These are phyloP conservation scores for Achaetomiella virescens DNA, from an alignment of 495 filamentous ascomycete genomes.

Conservation along the genomic window DNA sequence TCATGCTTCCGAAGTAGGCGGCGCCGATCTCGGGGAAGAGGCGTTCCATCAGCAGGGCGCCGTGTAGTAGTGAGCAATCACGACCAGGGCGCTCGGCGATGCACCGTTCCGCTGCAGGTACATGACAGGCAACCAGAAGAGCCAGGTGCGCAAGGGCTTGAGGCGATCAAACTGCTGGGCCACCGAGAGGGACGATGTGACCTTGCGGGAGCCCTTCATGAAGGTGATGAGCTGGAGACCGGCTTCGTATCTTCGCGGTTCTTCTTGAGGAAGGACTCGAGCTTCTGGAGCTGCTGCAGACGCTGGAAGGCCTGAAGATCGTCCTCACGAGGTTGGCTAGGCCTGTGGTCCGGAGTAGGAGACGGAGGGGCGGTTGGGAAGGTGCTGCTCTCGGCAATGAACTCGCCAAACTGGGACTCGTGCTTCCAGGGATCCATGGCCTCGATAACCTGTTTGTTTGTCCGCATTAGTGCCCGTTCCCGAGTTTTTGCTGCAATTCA, in stretches of 20 bases:
- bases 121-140: slow-evolving; percentile 86
- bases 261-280: slow-evolving; percentile 65
- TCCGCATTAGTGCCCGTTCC: slow-evolving; percentile 26
- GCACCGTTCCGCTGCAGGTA: slow-evolving; percentile 53
- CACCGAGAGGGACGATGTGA: slow-evolving; percentile 64
- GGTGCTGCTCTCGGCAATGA: slow-evolving; percentile 69
- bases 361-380: slow-evolving; percentile 58
- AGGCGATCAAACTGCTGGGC: slow-evolving; percentile 84
- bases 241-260: slow-evolving; percentile 67
- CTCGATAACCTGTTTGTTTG: slow-evolving; percentile 62
- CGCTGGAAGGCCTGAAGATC: slow-evolving; percentile 61
- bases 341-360: slow-evolving; percentile 52
- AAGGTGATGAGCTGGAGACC: slow-evolving; percentile 75
- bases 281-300: slow-evolving; percentile 61
- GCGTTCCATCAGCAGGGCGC: slow-evolving; percentile 80
- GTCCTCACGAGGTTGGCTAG: slow-evolving; percentile 54
- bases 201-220: slow-evolving; percentile 67
- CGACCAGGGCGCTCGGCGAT: slow-evolving; percentile 63
- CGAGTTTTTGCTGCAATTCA: not conserved
- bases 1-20: slow-evolving; percentile 74
- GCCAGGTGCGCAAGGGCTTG: slow-evolving; percentile 78
- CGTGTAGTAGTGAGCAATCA: slow-evolving; percentile 88
- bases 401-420: slow-evolving; percentile 76
- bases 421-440: slow-evolving; percentile 92
- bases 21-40: slow-evolving; percentile 87